A percentile compares a stretch with the other conserved stretches of the same genome.
Conservation (phyloP, 1,139 yeast genomes). For the Kodamaea alishanica region DNA sequence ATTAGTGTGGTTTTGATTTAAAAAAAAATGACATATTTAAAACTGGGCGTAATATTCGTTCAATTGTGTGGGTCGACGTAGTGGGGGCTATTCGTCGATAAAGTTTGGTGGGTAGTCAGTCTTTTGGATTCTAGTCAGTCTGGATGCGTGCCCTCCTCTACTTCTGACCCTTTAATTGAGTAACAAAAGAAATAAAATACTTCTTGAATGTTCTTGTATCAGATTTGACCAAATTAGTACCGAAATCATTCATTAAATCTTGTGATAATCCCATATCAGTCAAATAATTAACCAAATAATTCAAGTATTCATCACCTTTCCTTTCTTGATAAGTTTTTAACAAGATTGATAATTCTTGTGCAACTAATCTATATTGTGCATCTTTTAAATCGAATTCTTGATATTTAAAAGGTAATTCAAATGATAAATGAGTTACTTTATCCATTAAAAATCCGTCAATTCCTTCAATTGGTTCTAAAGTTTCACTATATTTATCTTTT, state of each 20-base stretch:
- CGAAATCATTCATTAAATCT: slow-evolving; percentile 53
- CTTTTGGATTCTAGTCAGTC: too few relatives aligned
- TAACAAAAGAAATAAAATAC: slow-evolving; percentile 57
- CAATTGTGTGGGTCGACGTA: too few relatives aligned
- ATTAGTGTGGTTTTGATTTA: too few relatives aligned
- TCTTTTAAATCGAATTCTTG: slow-evolving; percentile 64
- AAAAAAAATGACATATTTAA: too few relatives aligned
- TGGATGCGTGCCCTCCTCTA: too few relatives aligned
- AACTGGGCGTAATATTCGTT: too few relatives aligned
- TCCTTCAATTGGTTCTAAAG: slow-evolving; percentile 60
- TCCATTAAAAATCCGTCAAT: slow-evolving; percentile 67
- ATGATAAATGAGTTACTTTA: slow-evolving; percentile 63
- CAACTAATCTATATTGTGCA: slow-evolving; percentile 71
- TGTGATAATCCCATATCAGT: slow-evolving; percentile 59
- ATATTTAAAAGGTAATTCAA: slow-evolving; percentile 77
- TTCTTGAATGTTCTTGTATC: slow-evolving; percentile 62
- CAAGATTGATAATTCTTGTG: slow-evolving; percentile 70
- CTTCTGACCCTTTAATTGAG: slow-evolving; percentile 33
- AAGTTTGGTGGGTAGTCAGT: too few relatives aligned
- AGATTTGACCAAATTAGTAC: slow-evolving; percentile 49
- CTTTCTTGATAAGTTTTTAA: slow-evolving; percentile 58
- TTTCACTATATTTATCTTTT: slow-evolving; percentile 51
- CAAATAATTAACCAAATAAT: slow-evolving; percentile 52
- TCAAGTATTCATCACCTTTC: slow-evolving; percentile 40
- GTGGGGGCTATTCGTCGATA: too few relatives aligned